Evolutionary conservation across 1,284 basidiomycete species (phyloP), one percentile per base, ranked within the genome.

Genomic region (Leccinum insigne): DNA sequence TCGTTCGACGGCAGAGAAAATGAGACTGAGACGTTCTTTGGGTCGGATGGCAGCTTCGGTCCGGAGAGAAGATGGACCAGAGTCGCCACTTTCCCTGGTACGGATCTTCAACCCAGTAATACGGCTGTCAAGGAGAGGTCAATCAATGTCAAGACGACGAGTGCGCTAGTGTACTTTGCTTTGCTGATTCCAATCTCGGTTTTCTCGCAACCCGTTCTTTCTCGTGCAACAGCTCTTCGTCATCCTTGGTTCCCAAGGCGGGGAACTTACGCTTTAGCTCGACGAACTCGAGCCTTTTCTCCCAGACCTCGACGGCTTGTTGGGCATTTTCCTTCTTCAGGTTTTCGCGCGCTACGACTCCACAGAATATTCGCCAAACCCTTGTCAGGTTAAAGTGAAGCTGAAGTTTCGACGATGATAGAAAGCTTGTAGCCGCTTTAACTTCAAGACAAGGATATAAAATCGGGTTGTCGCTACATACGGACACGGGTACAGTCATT

Each of bases 241-340:
- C 95, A 7, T 86, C 84, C 69, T 91, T 90, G 69, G 89, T 83
- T 40, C 87, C 86, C 60, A 94, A 77, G 1, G 79, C 72, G 10
- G 92, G 89, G 77, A 86, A 88, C 73, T 89, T 89, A 63, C 92
- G 86, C 78, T 96, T 97, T 69, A 95, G 81, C 70, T 95, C 92
- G 23, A 87, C 87, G n/a, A 97, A 78, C 29, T 85, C 85, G 70
- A 91, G 82, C 54, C 95, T 89, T 66, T 86, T 89, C 70, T 94
- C 90, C 90, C 94, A 96, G 0, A 96, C 84, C 21, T 82, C 81
- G 60, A 86, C 84, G 8, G 88, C 85, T 44, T 89, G 84, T 35
- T 83, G 77, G 14, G 85, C 81, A 18, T 81, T 75, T 14, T 92
- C 88, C 68, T 86, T 85, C 81, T 98, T 98, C 66, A 88, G 71